A percentile compares a stretch with the other conserved stretches of the same genome.
Conservation (phyloP, 192 early-diverging fungal species). For the Spizellomyces sp. region DNA sequence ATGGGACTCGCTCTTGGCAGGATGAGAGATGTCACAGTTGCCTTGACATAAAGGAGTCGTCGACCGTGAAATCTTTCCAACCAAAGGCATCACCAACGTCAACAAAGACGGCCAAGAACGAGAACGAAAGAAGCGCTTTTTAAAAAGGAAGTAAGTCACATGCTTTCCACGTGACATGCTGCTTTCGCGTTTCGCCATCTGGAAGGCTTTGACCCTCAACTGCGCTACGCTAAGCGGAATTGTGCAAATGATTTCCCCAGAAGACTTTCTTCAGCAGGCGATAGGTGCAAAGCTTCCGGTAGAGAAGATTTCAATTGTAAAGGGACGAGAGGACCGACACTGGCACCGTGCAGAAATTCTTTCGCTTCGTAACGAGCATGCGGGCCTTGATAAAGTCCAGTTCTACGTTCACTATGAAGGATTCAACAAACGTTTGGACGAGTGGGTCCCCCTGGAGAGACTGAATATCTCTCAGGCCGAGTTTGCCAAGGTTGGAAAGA, state of each 20-base stretch:
- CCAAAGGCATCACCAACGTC: no score
- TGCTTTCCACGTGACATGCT: no score
- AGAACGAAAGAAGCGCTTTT: no score
- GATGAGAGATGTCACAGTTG: no score
- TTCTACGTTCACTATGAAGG: slow-evolving; percentile 97
- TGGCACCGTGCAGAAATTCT: slow-evolving; percentile 86
- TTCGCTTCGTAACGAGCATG: slow-evolving; percentile 57
- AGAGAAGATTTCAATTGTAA: slow-evolving; percentile 43
- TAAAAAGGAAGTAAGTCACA: no score
- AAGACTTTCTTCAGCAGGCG: slow-evolving; percentile 20
- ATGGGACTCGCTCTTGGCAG: no score
- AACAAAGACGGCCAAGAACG: no score
- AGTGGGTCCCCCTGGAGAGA: slow-evolving; percentile 73
- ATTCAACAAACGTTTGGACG: slow-evolving; percentile 98
- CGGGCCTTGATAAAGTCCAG: slow-evolving; percentile 50
- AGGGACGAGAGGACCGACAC: slow-evolving; percentile 52
- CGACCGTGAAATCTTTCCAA: no score
- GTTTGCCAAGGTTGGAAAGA: slow-evolving; percentile 26
- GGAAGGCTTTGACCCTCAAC: neutral
- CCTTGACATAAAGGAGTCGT: no score
- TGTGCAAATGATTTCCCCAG: slow-evolving; percentile 1
- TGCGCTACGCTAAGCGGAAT: neutral
- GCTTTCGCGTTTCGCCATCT: no score
- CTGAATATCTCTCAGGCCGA: slow-evolving; percentile 32
- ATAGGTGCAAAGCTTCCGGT: slow-evolving; percentile 57